Evolutionary conservation across 2,329 filamentous ascomycete genomes (phyloP), one percentile per base, ranked within the genome.

Genomic region (Colletotrichum echinochloae): DNA sequence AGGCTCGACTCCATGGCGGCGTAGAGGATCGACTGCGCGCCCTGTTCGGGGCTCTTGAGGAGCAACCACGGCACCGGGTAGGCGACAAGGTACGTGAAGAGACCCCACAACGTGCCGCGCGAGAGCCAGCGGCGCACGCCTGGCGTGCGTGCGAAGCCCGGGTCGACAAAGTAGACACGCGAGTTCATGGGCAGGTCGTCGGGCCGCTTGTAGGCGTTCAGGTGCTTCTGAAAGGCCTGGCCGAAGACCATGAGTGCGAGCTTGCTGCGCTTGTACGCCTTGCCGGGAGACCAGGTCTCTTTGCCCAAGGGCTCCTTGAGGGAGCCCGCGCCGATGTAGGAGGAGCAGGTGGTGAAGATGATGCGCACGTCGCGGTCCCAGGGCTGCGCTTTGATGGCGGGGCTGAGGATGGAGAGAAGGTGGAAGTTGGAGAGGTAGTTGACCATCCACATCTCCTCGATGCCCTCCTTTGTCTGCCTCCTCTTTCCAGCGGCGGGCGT

Each of bases 401-500:
- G 96, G 75, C 92, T 96, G 44, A 99, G 86, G 37, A 99, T 97
- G 74, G 93, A 93, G 54, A 99, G 86, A 4, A 99, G 86, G 78
- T 99, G 97, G 82, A 98, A 98, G 80, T 98, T 98, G 73, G 94
- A 92, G 48, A 99, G 87, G 80, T 94, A 99, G 79, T 99, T 99
- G 75, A 98, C 86, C 83, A 94, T 94, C 95, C 95, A 98, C 71
- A 92, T 95, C 74, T 91, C 88, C 78, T 98, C 95, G 18, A 98
- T 83, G 0, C 94, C 94, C 77, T 98, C 94, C 7, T 85, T 82
- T 0, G 94, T 97, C 73, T 88, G 83, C 1, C 80, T 83, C 35
- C 88, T 84, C 73, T 84, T 82, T 6, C 87, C 85, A 1, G 90
- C 92, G 14, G 87, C 88, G 2, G 94, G 91, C 5, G 92, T 93